Base-by-base conservation (phyloP, 768 basidiomycete species). In the Pisolithus marmoratus region DNA sequence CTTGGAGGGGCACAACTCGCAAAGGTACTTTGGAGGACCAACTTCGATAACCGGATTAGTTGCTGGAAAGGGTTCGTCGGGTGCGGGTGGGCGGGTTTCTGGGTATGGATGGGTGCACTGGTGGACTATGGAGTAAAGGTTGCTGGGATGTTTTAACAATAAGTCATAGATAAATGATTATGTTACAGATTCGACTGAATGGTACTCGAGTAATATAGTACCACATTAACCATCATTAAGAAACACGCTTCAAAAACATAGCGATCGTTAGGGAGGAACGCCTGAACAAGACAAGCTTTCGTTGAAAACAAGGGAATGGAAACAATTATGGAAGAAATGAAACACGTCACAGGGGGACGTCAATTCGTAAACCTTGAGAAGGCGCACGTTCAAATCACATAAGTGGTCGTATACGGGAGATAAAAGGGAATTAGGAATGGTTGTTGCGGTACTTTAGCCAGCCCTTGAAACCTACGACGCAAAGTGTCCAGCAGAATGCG, bases 41-140 rank as follows among this genome's bases (percentile, higher is more conserved):
- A 96, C 60, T 92, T 93, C 54, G 74, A 94, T 46, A 70, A 65
- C 55, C 77, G 92, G 7, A 61, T 72, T 20, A 92, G 90, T 66
- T 96, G 94, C 63, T 96, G 94, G 94, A 78, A 77, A 54, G 90
- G 90, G 6, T 99, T 99, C 54, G 79, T 81, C 6, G 83, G 84
- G 1, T 95, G 92, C 66, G 91, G 91, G 0, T 91, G 86, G 84
- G 74, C 87, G 24, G 94, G 94, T 0, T 87, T 90, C 56, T 85
- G 85, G 83, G 71, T 95, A 12, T 94, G 88, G 89, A 79, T 82
- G 68, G 94, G 93, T 9, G 77, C 88, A 14, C 61, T 83, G 11
- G 78, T 69, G 14, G 93, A 96, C 68, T 93, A 91, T 62, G 61
- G 64, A 6, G 51, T 55, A 38, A 42, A 72, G 54, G 50, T 36